Conservation (phyloP, 192 early-diverging fungal species). For the Coemansia sp. region DNA sequence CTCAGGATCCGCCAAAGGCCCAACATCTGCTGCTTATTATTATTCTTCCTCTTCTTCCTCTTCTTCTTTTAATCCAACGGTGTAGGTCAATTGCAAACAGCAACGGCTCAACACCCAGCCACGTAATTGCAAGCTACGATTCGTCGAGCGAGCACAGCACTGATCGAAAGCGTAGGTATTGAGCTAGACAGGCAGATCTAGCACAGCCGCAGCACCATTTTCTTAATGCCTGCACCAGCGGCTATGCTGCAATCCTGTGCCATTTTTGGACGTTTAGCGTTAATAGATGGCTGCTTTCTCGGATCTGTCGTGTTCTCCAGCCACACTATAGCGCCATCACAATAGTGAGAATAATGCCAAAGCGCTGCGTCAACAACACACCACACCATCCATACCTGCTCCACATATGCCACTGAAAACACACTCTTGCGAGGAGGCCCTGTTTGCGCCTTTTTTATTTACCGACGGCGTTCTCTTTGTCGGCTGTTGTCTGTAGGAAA, state of each 20-base stretch:
- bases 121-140: conserved; percentile 33
- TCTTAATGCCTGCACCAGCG: not conserved
- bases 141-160: conserved; percentile 49
- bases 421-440: too few relatives aligned
- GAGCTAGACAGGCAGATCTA: not conserved
- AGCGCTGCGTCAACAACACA: too few relatives aligned
- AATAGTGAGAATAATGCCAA: too few relatives aligned
- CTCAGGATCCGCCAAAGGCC: too few relatives aligned
- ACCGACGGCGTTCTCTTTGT: too few relatives aligned
- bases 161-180: conserved; percentile 35
- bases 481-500: not conserved
- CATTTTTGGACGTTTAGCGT: not conserved
- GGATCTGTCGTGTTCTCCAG: not conserved
- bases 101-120: conserved; percentile 41
- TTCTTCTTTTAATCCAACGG: not conserved
- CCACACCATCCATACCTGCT: too few relatives aligned
- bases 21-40: too few relatives aligned
- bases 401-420: not conserved
- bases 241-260: not conserved
- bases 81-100: conserved; percentile 30
- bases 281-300: too few relatives aligned
- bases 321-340: conserved; percentile 4
- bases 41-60: not conserved
- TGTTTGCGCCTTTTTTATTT: too few relatives aligned
- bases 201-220: not conserved